Conservation (phyloP, 768 basidiomycete species). For the Panaeolus cyanescens region DNA sequence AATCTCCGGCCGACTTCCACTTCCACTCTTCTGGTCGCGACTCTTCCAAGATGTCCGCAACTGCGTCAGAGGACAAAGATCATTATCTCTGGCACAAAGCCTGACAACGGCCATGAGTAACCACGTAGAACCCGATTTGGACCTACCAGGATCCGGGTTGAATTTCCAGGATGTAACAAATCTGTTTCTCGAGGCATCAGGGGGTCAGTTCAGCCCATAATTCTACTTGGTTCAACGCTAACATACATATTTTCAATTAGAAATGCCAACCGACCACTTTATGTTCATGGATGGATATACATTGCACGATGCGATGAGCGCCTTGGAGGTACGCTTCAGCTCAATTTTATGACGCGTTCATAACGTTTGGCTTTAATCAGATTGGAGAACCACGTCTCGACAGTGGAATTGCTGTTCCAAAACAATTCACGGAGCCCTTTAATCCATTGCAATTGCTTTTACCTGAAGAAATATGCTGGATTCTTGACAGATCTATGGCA, state of each 20-base stretch:
- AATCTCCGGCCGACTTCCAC: no score
- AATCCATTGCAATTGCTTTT: constrained; percentile 63
- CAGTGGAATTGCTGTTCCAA: constrained; percentile 61
- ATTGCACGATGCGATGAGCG: constrained; percentile 91
- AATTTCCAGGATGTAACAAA: constrained; percentile 65
- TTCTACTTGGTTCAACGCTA: neutral
- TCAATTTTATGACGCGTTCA: constrained; percentile 7
- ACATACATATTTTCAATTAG: constrained; percentile 28
- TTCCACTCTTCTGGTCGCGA: no score
- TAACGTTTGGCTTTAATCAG: constrained; percentile 40
- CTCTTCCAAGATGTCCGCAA: constrained; percentile 2
- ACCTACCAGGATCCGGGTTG: constrained; percentile 56
- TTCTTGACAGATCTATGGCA: constrained; percentile 75
- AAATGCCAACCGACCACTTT: constrained; percentile 64
- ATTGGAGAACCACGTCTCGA: constrained; percentile 91
- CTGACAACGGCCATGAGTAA: constrained; percentile 2
- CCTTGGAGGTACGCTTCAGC: constrained; percentile 65
- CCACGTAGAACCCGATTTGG: constrained; percentile 14
- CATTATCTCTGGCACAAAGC: constrained; percentile 2
- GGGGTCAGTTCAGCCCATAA: constrained; percentile 44
- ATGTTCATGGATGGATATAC: constrained; percentile 71
- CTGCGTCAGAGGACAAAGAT: constrained; percentile 1
- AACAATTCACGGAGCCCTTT: constrained; percentile 51
- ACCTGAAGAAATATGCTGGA: constrained; percentile 86
- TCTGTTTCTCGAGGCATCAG: constrained; percentile 58